These are phyloP conservation scores for Ogataea ramenticola DNA, from an alignment of 805 yeast species.

Conservation along the genomic window DNA sequence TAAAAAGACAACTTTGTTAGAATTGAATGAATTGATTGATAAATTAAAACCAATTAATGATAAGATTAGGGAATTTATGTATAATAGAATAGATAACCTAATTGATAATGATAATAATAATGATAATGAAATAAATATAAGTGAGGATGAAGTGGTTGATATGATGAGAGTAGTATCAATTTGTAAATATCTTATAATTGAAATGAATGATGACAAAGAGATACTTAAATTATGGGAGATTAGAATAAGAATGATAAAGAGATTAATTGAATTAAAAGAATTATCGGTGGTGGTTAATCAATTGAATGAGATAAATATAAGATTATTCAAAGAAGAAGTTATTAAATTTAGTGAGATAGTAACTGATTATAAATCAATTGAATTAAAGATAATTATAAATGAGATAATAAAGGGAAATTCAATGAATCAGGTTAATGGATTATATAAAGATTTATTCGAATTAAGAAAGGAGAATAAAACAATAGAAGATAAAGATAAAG, in stretches of 20 bases:
- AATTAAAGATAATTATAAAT: conserved; percentile 26
- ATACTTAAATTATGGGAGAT: conserved; percentile 38
- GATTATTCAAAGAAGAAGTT: background rate
- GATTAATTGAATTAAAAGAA: conserved; percentile 4
- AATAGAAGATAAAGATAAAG: too few relatives aligned
- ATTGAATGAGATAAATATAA: background rate
- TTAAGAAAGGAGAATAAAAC: conserved; percentile 13
- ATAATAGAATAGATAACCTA: background rate
- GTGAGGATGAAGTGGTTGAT: conserved; percentile 1
- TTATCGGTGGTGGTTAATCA: background rate
- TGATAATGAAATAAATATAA: background rate
- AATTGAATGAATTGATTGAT: background rate
- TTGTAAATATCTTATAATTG: conserved; percentile 20
- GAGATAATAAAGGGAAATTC: conserved; percentile 28
- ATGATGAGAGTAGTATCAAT: conserved; percentile 12
- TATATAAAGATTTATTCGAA: conserved; percentile 34
- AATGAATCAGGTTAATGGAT: conserved; percentile 30
- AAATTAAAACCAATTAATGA: too few relatives aligned
- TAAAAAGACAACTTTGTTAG: background rate
- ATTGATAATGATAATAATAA: conserved; percentile 1
- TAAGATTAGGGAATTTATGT: background rate
- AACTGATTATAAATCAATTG: background rate
- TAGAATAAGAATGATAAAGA: conserved; percentile 12
- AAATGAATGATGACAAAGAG: conserved; percentile 18
- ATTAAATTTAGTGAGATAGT: background rate